These are phyloP conservation scores for Dentipellis fragilis DNA, from an alignment of 768 basidiomycete species.

Conservation along the genomic window DNA sequence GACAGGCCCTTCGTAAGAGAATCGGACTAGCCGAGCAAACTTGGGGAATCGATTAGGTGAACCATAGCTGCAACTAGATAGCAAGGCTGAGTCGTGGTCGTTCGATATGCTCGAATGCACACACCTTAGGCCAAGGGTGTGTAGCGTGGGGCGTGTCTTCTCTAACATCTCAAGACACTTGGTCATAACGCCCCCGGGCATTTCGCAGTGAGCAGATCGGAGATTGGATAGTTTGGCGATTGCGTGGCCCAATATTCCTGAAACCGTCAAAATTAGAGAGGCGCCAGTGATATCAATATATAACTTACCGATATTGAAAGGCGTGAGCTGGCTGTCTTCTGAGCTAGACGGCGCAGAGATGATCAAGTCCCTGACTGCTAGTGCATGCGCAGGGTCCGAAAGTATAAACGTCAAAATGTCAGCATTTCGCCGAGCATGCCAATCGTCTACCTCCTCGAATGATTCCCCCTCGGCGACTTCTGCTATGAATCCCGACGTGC, in stretches of 20 bases:
- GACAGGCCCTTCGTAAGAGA: constrained; percentile 10
- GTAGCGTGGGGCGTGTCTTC: constrained; percentile 34
- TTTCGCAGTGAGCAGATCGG: constrained; percentile 51
- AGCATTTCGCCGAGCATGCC: constrained; percentile 55
- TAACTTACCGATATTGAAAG: constrained; percentile 52
- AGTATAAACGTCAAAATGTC: constrained; percentile 64
- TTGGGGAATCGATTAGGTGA: not conserved
- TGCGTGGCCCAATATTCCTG: constrained; percentile 53
- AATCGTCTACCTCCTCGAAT: constrained; percentile 29
- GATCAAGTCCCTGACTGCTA: constrained; percentile 44
- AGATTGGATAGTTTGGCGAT: constrained; percentile 53
- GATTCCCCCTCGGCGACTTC: no score
- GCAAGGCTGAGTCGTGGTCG: not conserved
- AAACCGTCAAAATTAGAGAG: not conserved
- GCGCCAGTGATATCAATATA: not conserved
- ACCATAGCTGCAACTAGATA: constrained; percentile 1
- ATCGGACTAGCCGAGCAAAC: constrained; percentile 23
- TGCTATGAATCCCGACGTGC: no score
- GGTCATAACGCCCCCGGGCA: constrained; percentile 40
- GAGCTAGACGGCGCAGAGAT: constrained; percentile 38
- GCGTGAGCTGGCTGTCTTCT: constrained; percentile 36
- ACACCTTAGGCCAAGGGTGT: constrained; percentile 24
- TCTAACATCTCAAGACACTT: constrained; percentile 46
- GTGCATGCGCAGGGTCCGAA: constrained; percentile 47
- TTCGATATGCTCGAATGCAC: constrained; percentile 5